Evolutionary conservation across 2,329 filamentous ascomycete species (phyloP).

Genomic region (Botrytis paeoniae): DNA sequence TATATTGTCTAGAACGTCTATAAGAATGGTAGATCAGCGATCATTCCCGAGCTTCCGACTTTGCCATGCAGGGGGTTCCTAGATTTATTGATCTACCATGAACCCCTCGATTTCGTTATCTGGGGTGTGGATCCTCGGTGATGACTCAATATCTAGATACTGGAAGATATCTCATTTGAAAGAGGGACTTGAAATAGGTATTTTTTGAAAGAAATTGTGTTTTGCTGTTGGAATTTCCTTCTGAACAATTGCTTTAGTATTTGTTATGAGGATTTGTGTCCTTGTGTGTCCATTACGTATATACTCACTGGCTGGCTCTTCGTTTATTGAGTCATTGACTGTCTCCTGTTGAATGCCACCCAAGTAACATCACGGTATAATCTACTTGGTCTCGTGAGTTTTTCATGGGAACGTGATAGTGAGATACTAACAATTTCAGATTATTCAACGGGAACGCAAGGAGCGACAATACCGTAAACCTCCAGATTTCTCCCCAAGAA

Average conservation of each 20-base stretch:
- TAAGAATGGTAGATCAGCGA: not conserved
- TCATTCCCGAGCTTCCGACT: not conserved
- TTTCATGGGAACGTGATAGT: not conserved
- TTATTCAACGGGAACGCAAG: not conserved
- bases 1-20: not conserved
- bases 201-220: not conserved
- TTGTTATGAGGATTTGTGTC: not conserved
- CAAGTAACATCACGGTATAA: not conserved
- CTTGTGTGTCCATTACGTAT: not conserved
- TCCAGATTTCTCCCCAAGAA: not conserved
- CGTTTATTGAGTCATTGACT: not conserved
- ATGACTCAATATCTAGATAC: not conserved
- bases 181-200: no score
- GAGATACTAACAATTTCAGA: not conserved
- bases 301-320: not conserved
- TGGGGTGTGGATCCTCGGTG: not conserved
- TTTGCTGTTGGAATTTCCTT: not conserved
- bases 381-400: not conserved
- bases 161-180: not conserved
- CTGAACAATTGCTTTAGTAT: not conserved
- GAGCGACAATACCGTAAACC: not conserved
- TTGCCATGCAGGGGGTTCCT: not conserved
- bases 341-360: not conserved
- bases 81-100: not conserved
- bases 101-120: not conserved